Conservation (phyloP, 1,284 basidiomycete genomes). For the Apiotrichum akiyoshidainum region DNA sequence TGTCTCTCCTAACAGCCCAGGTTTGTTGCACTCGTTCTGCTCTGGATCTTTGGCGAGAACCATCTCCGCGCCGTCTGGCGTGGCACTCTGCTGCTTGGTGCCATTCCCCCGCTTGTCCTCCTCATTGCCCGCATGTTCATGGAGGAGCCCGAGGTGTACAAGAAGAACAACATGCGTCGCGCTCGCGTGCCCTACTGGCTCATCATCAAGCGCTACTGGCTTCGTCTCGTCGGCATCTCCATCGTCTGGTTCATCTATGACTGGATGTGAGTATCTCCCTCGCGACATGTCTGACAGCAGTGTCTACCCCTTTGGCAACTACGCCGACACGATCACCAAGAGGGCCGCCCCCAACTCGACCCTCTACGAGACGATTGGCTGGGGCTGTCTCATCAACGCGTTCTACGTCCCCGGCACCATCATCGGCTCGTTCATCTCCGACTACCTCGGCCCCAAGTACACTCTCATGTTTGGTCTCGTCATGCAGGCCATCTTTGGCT, state of each 20-base stretch:
- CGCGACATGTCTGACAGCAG: conserved; percentile 20
- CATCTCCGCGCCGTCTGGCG: conserved; percentile 86
- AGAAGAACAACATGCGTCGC: conserved; percentile 62
- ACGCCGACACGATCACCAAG: conserved; percentile 62
- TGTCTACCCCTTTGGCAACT: conserved; percentile 68
- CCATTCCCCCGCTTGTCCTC: conserved; percentile 71
- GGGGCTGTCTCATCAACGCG: conserved; percentile 51
- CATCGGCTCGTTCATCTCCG: conserved; percentile 36
- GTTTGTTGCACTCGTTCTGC: conserved; percentile 78
- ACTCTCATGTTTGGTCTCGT: conserved; percentile 73
- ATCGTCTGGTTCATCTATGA: conserved; percentile 69
- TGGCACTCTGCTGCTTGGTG: conserved; percentile 79
- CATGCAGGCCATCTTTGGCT: conserved; percentile 72
- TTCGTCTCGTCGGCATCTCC: conserved; percentile 30
- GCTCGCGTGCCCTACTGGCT: conserved; percentile 62
- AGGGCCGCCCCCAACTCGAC: conserved; percentile 23
- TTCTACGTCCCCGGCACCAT: conserved; percentile 52
- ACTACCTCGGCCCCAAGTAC: conserved; percentile 51
- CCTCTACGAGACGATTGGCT: conserved; percentile 41
- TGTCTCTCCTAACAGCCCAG: background rate
- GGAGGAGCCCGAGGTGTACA: conserved; percentile 61
- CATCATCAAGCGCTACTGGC: conserved; percentile 69
- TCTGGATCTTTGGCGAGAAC: conserved; percentile 78
- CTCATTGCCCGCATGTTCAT: conserved; percentile 84
- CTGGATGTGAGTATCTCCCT: conserved; percentile 5